Conservation (phyloP, 163 green algal genomes). For the Scenedesmus sp. region DNA sequence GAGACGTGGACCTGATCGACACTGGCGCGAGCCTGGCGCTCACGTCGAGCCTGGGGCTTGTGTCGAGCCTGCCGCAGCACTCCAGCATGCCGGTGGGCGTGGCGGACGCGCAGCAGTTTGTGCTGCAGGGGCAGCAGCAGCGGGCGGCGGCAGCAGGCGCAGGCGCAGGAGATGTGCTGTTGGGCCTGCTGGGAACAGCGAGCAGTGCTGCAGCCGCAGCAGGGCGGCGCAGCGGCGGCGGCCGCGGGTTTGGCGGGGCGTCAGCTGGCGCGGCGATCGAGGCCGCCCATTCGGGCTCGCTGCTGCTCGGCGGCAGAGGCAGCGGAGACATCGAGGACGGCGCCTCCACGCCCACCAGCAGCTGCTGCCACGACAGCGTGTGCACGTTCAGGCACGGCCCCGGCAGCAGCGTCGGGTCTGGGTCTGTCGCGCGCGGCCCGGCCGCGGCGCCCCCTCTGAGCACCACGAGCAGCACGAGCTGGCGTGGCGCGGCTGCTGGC, state of each 20-base stretch:
- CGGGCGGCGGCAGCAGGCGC: neutral
- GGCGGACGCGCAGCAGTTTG: conserved; percentile 31
- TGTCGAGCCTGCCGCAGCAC: conserved; percentile 34
- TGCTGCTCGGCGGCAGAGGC: neutral
- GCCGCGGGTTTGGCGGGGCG: conserved; percentile 9
- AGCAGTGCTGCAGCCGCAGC: neutral
- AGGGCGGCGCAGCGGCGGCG: neutral
- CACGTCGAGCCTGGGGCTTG: conserved; percentile 31
- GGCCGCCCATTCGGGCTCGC: neutral
- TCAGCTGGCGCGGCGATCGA: neutral
- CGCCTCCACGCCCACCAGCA: conserved; percentile 46
- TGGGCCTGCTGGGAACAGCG: neutral
- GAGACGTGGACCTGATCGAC: conserved; percentile 27
- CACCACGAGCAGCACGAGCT: neutral
- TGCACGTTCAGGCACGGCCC: conserved; percentile 44
- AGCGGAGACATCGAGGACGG: conserved; percentile 14
- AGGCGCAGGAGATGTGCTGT: neutral
- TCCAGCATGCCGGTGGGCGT: neutral
- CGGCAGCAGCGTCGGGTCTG: neutral
- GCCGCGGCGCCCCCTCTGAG: neutral
- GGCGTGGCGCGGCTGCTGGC: neutral
- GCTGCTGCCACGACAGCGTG: conserved; percentile 56
- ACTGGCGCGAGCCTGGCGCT: conserved; percentile 27
- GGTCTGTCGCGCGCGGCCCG: neutral
- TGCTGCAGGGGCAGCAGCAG: conserved; percentile 5